These are phyloP conservation scores for Lodderomyces metapsilosis DNA, from an alignment of 1,139 yeast genomes.

Conservation along the genomic window DNA sequence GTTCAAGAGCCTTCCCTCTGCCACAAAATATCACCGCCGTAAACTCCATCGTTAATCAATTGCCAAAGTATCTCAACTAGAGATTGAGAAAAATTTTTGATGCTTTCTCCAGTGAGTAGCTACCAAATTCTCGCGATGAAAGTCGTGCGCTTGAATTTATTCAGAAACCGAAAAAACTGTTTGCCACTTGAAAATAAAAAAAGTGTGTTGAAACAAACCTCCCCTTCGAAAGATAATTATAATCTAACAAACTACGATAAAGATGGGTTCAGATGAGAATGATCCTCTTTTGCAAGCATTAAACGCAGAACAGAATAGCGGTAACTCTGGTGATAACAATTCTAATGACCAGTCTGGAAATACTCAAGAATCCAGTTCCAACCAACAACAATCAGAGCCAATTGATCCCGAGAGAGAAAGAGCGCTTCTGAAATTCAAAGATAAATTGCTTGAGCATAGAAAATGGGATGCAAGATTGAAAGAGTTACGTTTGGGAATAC, in stretches of 20 bases:
- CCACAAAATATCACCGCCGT: conserved; percentile 93
- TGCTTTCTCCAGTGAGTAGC: not conserved
- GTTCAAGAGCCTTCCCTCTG: conserved; percentile 68
- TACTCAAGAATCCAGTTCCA: not conserved
- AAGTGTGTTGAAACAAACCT: too few relatives aligned
- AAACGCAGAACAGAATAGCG: conserved; percentile 37
- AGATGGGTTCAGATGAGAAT: conserved; percentile 59
- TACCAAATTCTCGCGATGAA: conserved; percentile 3
- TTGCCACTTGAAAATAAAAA: conserved; percentile 2
- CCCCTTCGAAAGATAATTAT: not conserved
- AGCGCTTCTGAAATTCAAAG: conserved; percentile 78
- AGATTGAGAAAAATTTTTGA: conserved; percentile 2
- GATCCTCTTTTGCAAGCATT: conserved; percentile 77
- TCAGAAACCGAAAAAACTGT: not conserved
- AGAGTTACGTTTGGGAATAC: conserved; percentile 77
- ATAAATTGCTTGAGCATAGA: conserved; percentile 86
- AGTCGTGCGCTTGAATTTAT: not conserved
- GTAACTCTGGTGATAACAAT: conserved; percentile 9
- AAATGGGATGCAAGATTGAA: conserved; percentile 93
- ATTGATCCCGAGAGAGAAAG: conserved; percentile 75
- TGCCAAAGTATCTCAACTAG: not conserved
- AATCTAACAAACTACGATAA: not conserved
- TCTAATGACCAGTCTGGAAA: not conserved
- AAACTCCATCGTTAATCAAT: conserved; percentile 66
- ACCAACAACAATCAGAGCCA: conserved; percentile 44